Percentiles rank a stretch among this genome's conserved stretches.
These are phyloP conservation scores for Podospora appendiculata DNA, from an alignment of 495 filamentous ascomycete genomes.

Conservation along the genomic window DNA sequence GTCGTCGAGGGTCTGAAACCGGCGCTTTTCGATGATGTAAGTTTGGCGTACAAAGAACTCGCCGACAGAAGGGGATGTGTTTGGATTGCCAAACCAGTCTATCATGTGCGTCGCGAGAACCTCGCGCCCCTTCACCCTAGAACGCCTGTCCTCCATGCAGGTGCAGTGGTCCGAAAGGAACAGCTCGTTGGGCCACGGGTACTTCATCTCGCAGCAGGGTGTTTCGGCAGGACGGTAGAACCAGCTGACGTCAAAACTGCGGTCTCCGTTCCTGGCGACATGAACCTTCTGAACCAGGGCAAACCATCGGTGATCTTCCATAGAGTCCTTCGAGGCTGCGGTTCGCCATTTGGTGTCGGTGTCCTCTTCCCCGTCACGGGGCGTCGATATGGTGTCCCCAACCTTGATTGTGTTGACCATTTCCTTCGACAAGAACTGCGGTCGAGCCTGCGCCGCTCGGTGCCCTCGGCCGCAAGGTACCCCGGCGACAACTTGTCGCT, in stretches of 20 bases:
- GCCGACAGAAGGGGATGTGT: conserved; percentile 17
- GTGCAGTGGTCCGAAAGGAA: conserved; percentile 74
- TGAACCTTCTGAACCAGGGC: conserved; percentile 55
- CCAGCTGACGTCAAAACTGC: conserved; percentile 58
- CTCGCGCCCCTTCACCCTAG: conserved; percentile 39
- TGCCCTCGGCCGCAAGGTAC: not conserved
- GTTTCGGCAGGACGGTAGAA: conserved; percentile 63
- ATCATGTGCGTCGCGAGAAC: conserved; percentile 47
- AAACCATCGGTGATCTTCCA: conserved; percentile 48
- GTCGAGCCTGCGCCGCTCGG: not conserved
- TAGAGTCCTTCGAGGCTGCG: conserved; percentile 24
- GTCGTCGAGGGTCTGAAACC: conserved; percentile 43
- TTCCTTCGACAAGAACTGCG: not conserved
- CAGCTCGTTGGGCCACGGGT: conserved; percentile 61
- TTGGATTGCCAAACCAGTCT: conserved; percentile 44
- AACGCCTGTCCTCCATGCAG: conserved; percentile 37
- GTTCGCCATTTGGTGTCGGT: conserved; percentile 51
- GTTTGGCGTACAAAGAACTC: conserved; percentile 61
- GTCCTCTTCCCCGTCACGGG: conserved; percentile 24
- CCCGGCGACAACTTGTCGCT: not conserved
- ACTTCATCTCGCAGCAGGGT: conserved; percentile 51
- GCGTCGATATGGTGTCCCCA: conserved; percentile 36
- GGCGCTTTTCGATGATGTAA: conserved; percentile 45
- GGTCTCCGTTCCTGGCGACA: conserved; percentile 17
- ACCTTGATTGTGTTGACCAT: conserved; percentile 15